Evolutionary conservation across 2,329 filamentous ascomycete species (phyloP), one percentile per base, ranked within the genome.

Genomic region (Fusarium camptoceras): DNA sequence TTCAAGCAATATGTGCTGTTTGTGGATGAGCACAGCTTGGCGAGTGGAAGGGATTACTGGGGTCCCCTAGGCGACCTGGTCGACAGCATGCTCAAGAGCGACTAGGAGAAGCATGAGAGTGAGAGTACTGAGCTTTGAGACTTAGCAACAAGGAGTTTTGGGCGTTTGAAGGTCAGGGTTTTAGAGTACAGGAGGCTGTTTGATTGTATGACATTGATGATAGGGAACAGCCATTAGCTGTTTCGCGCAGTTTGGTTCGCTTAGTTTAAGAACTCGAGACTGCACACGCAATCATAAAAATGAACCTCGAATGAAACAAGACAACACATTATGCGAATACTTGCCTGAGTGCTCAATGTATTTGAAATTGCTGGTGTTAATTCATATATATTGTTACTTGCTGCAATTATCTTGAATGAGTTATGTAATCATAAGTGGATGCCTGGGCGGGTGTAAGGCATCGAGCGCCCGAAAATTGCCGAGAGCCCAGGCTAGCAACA

Each of bases 1-100:
- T 99, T 99, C 89, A 99, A 99, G 87, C 96, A 99, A 82, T 99
- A 98, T 78, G 96, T 99, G 68, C 88, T 99, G 63, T 99, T 99
- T 82, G 94, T 99, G 74, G 94, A 99, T 80, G 97, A 99, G 86
- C 96, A 98, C 82, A 90, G 89, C 73, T 83, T 99, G 73, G 94
- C 94, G 28, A 97, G 90, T 77, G 96, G 95, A 53, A 94, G 97
- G 82, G 96, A 99, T 81, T 99, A 95, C 84, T 99, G 95, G 92
- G 96, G 96, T 2, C 96, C 96, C 15, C 81, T 99, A 61, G 95
- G 95, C 14, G 96, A 99, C 81, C 83, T 99, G 72, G 96, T 99
- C 53, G 96, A 99, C 79, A 98, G 94, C 80, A 99, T 99, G 94
- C 82, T 98, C 83, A 91, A 91, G 82, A 98, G 94, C 77, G 96